Evolutionary conservation across 176 grass and related monocot genomes (phyloP).

Genomic region (Phoenix dactylifera): DNA sequence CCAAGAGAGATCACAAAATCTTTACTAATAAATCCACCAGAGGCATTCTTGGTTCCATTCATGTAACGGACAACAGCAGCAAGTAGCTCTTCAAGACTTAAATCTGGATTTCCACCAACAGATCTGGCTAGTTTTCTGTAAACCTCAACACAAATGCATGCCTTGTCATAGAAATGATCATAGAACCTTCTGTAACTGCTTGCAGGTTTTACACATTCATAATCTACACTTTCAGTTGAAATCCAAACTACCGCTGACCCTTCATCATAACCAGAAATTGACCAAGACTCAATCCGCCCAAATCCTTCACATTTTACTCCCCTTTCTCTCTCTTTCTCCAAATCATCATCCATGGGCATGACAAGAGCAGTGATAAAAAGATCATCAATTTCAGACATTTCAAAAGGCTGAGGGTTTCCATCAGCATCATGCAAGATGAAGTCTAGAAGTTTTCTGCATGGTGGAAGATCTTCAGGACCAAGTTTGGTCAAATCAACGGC

Average conservation of each 20-base stretch:
- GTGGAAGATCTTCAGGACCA: conserved; percentile 53
- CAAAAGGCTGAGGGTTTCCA: conserved; percentile 81
- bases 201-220: conserved; percentile 96
- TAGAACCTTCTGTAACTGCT: conserved; percentile 76
- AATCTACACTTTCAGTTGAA: conserved; percentile 88
- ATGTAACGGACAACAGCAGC: conserved; percentile 85
- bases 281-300: conserved; percentile 89
- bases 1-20: conserved; percentile 85
- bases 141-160: conserved; percentile 83
- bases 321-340: conserved; percentile 72
- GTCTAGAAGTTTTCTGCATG: conserved; percentile 79
- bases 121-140: conserved; percentile 77
- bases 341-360: conserved; percentile 87
- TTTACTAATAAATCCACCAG: conserved; percentile 56
- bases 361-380: conserved; percentile 86
- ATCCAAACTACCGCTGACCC: conserved; percentile 78
- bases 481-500: conserved; percentile 77
- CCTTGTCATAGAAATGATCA: conserved; percentile 84
- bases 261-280: conserved; percentile 98
- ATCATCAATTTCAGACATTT: conserved; percentile 96
- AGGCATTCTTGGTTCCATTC: conserved; percentile 46
- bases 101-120: conserved; percentile 68
- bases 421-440: conserved; percentile 87
- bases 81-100: conserved; percentile 79
- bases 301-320: conserved; percentile 95